phyloP scores from a whole-genome alignment of 176 grass and related monocot genomes.

The Carex littledalei region DNA sequence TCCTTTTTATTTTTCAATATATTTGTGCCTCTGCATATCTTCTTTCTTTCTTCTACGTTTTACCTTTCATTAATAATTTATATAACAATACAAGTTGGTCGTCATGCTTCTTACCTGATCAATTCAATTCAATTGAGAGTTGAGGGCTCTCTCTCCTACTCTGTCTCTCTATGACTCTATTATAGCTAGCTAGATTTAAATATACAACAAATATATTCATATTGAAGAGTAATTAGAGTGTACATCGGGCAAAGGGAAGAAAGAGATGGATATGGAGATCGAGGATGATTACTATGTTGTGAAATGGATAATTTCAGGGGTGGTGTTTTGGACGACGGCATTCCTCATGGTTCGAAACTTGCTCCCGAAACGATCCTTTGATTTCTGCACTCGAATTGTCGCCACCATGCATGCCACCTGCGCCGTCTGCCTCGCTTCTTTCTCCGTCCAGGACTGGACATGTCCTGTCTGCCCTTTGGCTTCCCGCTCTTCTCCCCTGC shows the following conservation, averaged over 20 bases:
- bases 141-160: background rate
- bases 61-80: too few relatives aligned
- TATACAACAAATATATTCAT: background rate
- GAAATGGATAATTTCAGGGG: slow-evolving; percentile 18
- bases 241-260: background rate
- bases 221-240: too few relatives aligned
- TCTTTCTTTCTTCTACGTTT: too few relatives aligned
- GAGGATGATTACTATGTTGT: slow-evolving; percentile 26
- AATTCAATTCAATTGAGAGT: background rate
- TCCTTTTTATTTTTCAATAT: too few relatives aligned
- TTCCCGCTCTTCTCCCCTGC: background rate
- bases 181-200: background rate
- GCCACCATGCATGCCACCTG: slow-evolving; percentile 18
- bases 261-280: background rate
- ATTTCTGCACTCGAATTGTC: slow-evolving; percentile 30
- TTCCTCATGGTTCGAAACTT: slow-evolving; percentile 19
- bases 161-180: too few relatives aligned
- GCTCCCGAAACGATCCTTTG: slow-evolving; percentile 22
- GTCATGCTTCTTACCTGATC: background rate
- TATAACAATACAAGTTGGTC: too few relatives aligned
- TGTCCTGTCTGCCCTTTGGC: slow-evolving; percentile 30
- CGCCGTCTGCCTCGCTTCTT: slow-evolving; percentile 14
- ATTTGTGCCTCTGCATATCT: too few relatives aligned
- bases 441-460: slow-evolving; percentile 31
- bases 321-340: slow-evolving; percentile 9